Conservation (phyloP, 2,329 filamentous ascomycete genomes). For the Pseudofabraea citricarpa region DNA sequence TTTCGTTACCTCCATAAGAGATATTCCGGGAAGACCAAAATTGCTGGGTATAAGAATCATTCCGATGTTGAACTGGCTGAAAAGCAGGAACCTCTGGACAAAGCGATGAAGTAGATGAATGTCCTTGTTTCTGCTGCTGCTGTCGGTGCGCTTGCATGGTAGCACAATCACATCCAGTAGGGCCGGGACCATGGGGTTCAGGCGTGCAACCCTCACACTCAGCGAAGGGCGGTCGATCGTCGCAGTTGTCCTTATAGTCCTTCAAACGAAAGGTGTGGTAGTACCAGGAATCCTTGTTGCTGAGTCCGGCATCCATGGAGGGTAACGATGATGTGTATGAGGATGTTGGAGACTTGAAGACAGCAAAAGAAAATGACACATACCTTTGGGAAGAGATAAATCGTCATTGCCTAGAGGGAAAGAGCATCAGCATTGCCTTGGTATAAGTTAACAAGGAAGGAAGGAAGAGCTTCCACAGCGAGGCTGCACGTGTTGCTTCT, state of each 20-base stretch:
- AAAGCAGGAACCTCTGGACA: too few species aligned
- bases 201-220: background rate
- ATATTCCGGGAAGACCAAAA: too few species aligned
- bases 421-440: conserved; percentile 20
- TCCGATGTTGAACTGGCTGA: too few species aligned
- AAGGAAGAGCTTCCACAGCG: background rate
- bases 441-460: background rate
- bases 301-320: background rate
- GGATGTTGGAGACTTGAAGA: too few species aligned
- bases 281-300: background rate
- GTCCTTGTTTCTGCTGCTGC: too few species aligned
- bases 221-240: conserved; percentile 2
- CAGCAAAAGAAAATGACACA: too few species aligned
- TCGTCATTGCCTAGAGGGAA: conserved; percentile 52
- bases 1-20: too few species aligned
- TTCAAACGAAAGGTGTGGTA: conserved; percentile 1
- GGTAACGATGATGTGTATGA: conserved; percentile 1
- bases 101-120: too few species aligned
- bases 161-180: too few species aligned
- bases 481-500: background rate
- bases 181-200: too few species aligned
- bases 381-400: conserved; percentile 61
- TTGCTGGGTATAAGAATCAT: too few species aligned
- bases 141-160: background rate
- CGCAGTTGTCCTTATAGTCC: conserved; percentile 2